Evolutionary conservation across 1,284 basidiomycete species (phyloP).

Genomic region (Puccinia hordei): DNA sequence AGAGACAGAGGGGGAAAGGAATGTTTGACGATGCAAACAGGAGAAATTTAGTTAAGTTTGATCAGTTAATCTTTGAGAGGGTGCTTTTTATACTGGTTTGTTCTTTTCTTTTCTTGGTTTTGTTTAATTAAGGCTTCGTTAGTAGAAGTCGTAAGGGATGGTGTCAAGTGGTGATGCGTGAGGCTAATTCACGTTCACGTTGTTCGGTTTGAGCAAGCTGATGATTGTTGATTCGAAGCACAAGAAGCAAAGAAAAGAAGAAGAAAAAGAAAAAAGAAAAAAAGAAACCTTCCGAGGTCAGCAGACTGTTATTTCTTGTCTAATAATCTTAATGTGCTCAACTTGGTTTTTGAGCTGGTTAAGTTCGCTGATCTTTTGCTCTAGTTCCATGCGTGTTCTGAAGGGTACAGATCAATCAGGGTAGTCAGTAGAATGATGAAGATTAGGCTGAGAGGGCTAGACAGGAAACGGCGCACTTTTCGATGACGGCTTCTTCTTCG

Average conservation of each 20-base stretch:
- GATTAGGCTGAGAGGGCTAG: not conserved
- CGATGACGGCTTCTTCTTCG: constrained; percentile 38
- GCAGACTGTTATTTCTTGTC: too few relatives aligned
- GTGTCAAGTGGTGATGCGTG: constrained; percentile 14
- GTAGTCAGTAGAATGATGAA: not conserved
- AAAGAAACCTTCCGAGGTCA: too few relatives aligned
- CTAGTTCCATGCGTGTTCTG: constrained; percentile 41
- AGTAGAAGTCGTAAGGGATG: too few relatives aligned
- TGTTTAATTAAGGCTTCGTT: too few relatives aligned
- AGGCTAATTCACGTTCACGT: constrained; percentile 39
- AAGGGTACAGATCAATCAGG: not conserved
- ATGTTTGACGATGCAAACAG: too few relatives aligned
- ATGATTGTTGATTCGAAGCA: not conserved
- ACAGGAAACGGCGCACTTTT: constrained; percentile 26
- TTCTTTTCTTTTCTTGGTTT: too few relatives aligned
- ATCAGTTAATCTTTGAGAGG: too few relatives aligned
- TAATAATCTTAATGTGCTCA: not conserved
- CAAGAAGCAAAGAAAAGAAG: too few relatives aligned
- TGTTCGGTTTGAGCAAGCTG: constrained; percentile 49
- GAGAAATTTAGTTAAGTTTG: too few relatives aligned
- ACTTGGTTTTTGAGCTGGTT: constrained; percentile 46
- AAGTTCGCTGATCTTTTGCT: constrained; percentile 33
- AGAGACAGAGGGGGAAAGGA: too few relatives aligned
- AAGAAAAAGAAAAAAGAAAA: too few relatives aligned
- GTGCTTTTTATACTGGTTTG: too few relatives aligned